A percentile compares a stretch with the other conserved stretches of the same genome.
These are phyloP conservation scores for Talaromyces sp. DNA, from an alignment of 2,329 filamentous ascomycete species.

Conservation along the genomic window DNA sequence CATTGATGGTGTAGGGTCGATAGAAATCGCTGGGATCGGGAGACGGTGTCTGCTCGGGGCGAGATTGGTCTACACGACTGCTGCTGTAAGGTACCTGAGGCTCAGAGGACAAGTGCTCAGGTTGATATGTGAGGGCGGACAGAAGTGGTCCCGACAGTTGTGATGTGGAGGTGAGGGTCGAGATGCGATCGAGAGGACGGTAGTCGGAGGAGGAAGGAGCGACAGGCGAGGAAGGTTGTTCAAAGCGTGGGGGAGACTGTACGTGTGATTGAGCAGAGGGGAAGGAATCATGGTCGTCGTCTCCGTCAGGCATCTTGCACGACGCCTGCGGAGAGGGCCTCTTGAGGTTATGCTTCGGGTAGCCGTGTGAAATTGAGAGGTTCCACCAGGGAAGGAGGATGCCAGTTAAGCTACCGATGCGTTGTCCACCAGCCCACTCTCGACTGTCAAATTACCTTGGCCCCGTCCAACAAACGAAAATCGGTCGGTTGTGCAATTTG, in stretches of 20 bases:
- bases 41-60: slow-evolving; percentile 29
- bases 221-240: slow-evolving; percentile 27
- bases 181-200: slow-evolving; percentile 29
- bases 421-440: slow-evolving; percentile 37
- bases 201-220: slow-evolving; percentile 28
- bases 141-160: slow-evolving; percentile 26
- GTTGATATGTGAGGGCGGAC: slow-evolving; percentile 31
- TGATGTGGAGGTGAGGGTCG: slow-evolving; percentile 31
- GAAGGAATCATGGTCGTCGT: slow-evolving; percentile 34
- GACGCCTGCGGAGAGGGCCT: slow-evolving; percentile 30
- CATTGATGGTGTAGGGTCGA: slow-evolving; percentile 42
- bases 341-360: slow-evolving; percentile 25
- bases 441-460: slow-evolving; percentile 1
- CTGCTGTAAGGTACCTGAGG: not conserved
- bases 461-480: slow-evolving; percentile 7
- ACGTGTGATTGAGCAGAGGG: slow-evolving; percentile 19
- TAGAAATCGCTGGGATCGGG: slow-evolving; percentile 55
- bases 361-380: slow-evolving; percentile 28
- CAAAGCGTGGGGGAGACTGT: slow-evolving; percentile 9
- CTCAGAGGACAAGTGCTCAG: slow-evolving; percentile 12
- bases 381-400: slow-evolving; percentile 19
- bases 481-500: slow-evolving; percentile 14
- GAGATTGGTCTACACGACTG: slow-evolving; percentile 20
- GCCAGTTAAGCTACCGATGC: slow-evolving; percentile 33
- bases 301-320: slow-evolving; percentile 45